These are phyloP conservation scores for Rhodamnia argentea DNA, from an alignment of 345 rosid species.

Conservation along the genomic window DNA sequence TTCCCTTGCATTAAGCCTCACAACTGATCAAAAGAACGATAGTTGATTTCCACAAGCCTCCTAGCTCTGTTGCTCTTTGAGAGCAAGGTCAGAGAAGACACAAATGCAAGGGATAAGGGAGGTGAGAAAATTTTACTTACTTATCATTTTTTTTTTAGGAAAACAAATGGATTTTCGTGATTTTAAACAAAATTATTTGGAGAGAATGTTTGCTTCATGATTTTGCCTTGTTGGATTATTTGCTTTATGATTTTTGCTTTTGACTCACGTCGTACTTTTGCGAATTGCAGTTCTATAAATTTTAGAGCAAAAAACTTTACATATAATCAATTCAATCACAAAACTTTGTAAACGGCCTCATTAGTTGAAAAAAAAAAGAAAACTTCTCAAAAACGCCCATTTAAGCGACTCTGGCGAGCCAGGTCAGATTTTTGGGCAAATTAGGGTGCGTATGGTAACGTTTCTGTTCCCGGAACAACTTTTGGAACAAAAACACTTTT, in stretches of 20 bases:
- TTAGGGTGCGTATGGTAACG: too few species aligned
- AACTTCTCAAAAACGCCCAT: not conserved
- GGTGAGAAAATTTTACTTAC: not conserved
- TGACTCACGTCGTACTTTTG: not conserved
- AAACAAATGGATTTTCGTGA: not conserved
- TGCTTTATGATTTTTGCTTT: too few species aligned
- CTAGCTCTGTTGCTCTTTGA: not conserved
- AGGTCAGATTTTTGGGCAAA: too few species aligned
- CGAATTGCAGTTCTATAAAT: too few species aligned
- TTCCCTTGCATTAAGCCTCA: not conserved
- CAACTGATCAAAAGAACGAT: not conserved
- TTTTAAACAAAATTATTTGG: too few species aligned
- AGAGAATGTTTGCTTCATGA: not conserved
- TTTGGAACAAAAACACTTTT: too few species aligned
- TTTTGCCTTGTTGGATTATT: not conserved
- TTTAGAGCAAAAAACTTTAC: too few species aligned
- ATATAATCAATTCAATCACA: not conserved
- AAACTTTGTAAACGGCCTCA: too few species aligned
- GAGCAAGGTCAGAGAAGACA: not conserved
- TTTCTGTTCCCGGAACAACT: too few species aligned
- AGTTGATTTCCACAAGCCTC: not conserved
- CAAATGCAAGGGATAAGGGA: not conserved
- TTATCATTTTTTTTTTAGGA: not conserved
- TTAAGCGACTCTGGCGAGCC: rapidly evolving
- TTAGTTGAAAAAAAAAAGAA: too few species aligned